Base-by-base conservation (phyloP, 192 early-diverging fungal species). In the Anaeromyces robustus region DNA sequence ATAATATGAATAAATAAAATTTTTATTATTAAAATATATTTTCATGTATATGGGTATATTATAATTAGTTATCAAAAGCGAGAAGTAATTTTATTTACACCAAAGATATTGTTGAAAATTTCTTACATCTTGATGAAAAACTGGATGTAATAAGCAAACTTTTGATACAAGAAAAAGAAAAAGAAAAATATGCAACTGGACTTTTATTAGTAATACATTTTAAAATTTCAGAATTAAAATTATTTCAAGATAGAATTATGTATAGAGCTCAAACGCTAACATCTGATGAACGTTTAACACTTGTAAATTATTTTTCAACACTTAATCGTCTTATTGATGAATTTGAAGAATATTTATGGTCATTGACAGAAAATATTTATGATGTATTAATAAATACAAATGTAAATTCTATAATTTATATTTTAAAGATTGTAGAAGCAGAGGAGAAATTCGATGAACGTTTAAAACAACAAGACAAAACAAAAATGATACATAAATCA, bases 21-120 rank as follows among this genome's bases (percentile, higher is more conserved):
- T 7, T 7, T 7, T 7, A 7, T 7, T 34, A 34, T 4, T 34
- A 34, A 34, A 7, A 34, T 34, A 34, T 34, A 34, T 34, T 16
- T 41, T 16, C 77, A n/a, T 18, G 5, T 12, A 77, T 17, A 13
- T n/a, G 59, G 17, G 18, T 28, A 34, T 28, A n/a, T 77, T n/a
- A 7, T 31, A 19, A 26, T 9, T 80, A 95, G 93, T 92, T 99
- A 30, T 98, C 97, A 2, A 88, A 91, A 79, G 92, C 95, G 2
- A 96, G 98, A 88, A 93, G 94, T 83, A 99, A 99, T 86, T 99
- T 99, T 89, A 90, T 92, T 17, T 90, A 93, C 3, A 95, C 96
- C 0, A 92, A 96, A 84, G 89, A 90, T 77, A 92, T 96, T 77
- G 93, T 97, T 41, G 90, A 92, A 81, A 91, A 93, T 81, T 96